Evolutionary conservation across 768 basidiomycete genomes (phyloP).

Genomic region (Coprinopsis strossmayeri): DNA sequence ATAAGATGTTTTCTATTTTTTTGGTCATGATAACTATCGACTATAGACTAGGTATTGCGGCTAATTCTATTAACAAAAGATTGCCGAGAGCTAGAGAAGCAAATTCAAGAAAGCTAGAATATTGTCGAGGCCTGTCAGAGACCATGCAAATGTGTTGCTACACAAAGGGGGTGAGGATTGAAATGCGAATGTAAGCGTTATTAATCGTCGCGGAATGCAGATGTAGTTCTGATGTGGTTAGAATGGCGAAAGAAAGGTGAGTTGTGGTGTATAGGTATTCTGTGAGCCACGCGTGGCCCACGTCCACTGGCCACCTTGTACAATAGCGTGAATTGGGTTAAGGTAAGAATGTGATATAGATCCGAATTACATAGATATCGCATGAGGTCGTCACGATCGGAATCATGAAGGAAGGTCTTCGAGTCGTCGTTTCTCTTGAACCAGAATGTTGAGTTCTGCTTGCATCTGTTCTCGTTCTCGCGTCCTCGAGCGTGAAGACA

Average conservation of each 20-base stretch:
- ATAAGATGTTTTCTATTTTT: neutral
- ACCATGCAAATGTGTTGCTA: no score
- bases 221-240: neutral
- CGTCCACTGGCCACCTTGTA: conserved; percentile 1
- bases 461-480: conserved; percentile 38
- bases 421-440: conserved; percentile 49
- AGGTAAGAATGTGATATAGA: conserved; percentile 9
- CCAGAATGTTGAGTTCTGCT: conserved; percentile 42
- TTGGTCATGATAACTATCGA: neutral
- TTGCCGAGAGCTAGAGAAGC: no score
- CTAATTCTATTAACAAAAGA: no score
- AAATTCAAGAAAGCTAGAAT: no score
- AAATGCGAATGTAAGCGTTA: neutral
- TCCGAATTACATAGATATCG: conserved; percentile 2
- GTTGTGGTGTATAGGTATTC: neutral
- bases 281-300: conserved; percentile 2
- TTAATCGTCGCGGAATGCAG: neutral
- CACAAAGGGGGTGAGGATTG: neutral
- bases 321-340: neutral
- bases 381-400: neutral
- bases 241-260: neutral
- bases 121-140: no score
- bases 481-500: conserved; percentile 44
- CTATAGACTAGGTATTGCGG: conserved; percentile 1
- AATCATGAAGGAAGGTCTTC: conserved; percentile 26